A percentile compares a stretch with the other conserved stretches of the same genome.
phyloP scores from a whole-genome alignment of 202 grass and related monocot genomes.

The Tripidium arundinaceum region DNA sequence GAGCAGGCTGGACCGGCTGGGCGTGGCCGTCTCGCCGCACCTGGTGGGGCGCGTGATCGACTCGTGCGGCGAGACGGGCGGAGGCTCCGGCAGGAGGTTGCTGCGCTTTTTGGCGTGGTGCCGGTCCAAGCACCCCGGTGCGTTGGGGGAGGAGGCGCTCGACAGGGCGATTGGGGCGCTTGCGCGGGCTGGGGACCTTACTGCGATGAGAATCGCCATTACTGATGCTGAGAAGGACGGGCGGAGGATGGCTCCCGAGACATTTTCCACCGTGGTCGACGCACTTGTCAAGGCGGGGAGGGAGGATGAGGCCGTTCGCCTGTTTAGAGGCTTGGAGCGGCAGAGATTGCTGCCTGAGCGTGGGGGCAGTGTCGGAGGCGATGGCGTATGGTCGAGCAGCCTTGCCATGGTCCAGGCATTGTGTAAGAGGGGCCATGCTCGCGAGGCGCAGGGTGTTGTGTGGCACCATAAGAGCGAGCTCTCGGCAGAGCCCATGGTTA shows the following conservation, averaged over 20 bases:
- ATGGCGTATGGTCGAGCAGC: conserved; percentile 37
- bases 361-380: not conserved
- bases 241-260: no score
- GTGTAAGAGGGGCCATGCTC: conserved; percentile 56
- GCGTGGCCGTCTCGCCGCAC: conserved; percentile 27
- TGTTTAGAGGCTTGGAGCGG: conserved; percentile 51
- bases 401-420: conserved; percentile 50
- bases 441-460: conserved; percentile 43
- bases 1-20: conserved; percentile 32
- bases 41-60: conserved; percentile 18
- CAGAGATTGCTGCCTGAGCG: conserved; percentile 35
- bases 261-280: conserved; percentile 43
- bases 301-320: conserved; percentile 45
- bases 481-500: conserved; percentile 21
- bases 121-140: no score
- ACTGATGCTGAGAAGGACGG: no score
- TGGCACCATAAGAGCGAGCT: conserved; percentile 62
- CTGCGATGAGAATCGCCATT: no score
- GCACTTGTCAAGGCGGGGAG: conserved; percentile 48
- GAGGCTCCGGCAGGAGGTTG: no score
- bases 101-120: no score
- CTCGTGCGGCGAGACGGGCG: no score
- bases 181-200: no score
- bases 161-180: no score
- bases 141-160: no score